Conservation (phyloP, 768 basidiomycete genomes). For the Collybia sp. region DNA sequence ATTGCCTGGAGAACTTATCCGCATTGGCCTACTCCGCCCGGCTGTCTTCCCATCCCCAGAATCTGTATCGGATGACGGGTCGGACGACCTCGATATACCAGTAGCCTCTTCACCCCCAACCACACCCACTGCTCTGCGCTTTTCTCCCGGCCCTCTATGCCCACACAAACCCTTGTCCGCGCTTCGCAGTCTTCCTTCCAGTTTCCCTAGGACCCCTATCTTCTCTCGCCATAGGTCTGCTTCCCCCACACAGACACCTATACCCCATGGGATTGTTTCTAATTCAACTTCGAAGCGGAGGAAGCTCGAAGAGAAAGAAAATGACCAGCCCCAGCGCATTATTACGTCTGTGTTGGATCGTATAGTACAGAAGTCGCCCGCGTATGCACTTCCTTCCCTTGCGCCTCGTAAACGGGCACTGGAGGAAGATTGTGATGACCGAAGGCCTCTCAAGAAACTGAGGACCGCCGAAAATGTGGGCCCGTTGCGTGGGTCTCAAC, state of each 20-base stretch:
- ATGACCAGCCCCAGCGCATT: constrained; percentile 34
- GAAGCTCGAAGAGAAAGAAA: constrained; percentile 50
- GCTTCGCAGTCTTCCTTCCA: constrained; percentile 17
- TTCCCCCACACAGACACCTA: constrained; percentile 1
- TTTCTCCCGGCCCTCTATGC: constrained; percentile 24
- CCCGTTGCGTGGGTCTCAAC: constrained; percentile 10
- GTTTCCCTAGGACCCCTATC: constrained; percentile 16
- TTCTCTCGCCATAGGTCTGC: constrained; percentile 1
- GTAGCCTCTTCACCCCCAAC: constrained; percentile 16
- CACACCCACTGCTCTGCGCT: constrained; percentile 6
- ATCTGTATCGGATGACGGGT: not conserved
- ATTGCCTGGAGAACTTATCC: constrained; percentile 2
- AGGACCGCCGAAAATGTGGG: constrained; percentile 11
- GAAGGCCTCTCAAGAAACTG: constrained; percentile 17
- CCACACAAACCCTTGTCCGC: constrained; percentile 27
- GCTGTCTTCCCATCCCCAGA: constrained; percentile 1
- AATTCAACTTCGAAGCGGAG: constrained; percentile 32
- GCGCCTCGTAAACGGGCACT: constrained; percentile 41
- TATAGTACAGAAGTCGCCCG: constrained; percentile 33
- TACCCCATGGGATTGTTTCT: constrained; percentile 12
- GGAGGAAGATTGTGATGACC: constrained; percentile 27
- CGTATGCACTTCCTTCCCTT: constrained; percentile 8
- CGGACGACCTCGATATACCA: constrained; percentile 9
- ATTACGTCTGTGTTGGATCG: constrained; percentile 40
- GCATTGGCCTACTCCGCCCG: not conserved